A percentile compares a stretch with the other conserved stretches of the same genome.
These are phyloP conservation scores for Talaromyces rugulosus DNA, from an alignment of 2,329 filamentous ascomycete genomes.

Conservation along the genomic window DNA sequence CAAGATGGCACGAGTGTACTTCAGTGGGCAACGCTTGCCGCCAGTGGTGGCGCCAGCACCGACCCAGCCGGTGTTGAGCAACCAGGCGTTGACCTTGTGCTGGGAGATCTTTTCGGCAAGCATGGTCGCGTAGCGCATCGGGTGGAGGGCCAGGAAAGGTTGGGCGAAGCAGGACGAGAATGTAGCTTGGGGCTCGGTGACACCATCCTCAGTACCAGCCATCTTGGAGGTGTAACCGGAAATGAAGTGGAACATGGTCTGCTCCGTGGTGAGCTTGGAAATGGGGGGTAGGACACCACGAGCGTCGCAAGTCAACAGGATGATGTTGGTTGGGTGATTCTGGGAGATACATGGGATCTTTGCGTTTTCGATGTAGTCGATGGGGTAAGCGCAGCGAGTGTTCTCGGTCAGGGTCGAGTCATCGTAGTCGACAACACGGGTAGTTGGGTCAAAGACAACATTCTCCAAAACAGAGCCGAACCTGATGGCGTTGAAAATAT, in stretches of 20 bases:
- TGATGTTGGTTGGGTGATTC: slow-evolving; percentile 92
- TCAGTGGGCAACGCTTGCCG: slow-evolving; percentile 94
- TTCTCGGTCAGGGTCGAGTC: slow-evolving; percentile 95
- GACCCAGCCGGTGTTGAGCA: slow-evolving; percentile 98
- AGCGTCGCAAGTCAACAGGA: slow-evolving; percentile 95
- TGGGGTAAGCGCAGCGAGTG: slow-evolving; percentile 96
- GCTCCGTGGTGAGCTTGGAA: slow-evolving; percentile 88
- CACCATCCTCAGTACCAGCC: slow-evolving; percentile 96
- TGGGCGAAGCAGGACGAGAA: slow-evolving; percentile 99
- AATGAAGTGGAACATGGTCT: slow-evolving; percentile 99
- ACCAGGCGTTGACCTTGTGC: slow-evolving; percentile 95
- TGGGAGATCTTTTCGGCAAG: slow-evolving; percentile 94
- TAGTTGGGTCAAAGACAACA: slow-evolving; percentile 90
- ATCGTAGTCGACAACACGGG: slow-evolving; percentile 90
- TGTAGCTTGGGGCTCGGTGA: slow-evolving; percentile 95
- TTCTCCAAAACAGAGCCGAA: slow-evolving; percentile 98
- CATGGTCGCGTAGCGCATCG: slow-evolving; percentile 99
- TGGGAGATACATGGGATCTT: slow-evolving; percentile 92
- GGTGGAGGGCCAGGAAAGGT: slow-evolving; percentile 97
- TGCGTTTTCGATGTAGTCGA: slow-evolving; percentile 98
- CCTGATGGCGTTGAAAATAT: slow-evolving; percentile 93
- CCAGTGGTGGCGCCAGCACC: slow-evolving; percentile 86
- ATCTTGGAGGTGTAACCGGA: slow-evolving; percentile 99
- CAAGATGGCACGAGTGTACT: slow-evolving; percentile 97
- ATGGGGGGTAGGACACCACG: slow-evolving; percentile 96